Conservation (phyloP, 2,329 filamentous ascomycete species). For the Cordyceps cateniannulata region DNA sequence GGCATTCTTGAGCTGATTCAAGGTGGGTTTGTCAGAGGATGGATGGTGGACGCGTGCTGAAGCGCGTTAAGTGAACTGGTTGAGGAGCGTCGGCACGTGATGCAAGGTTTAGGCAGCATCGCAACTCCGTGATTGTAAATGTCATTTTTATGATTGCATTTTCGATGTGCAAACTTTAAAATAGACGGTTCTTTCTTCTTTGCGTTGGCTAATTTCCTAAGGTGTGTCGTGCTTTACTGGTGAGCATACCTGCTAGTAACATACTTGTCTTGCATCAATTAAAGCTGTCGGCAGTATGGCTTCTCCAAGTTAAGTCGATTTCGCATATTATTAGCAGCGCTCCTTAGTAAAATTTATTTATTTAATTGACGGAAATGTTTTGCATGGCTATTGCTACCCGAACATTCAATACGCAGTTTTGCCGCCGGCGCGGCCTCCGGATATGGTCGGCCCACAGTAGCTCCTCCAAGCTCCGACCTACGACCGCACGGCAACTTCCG, state of each 20-base stretch:
- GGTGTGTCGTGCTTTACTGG: too few relatives aligned
- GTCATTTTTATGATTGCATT: background rate
- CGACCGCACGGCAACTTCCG: background rate
- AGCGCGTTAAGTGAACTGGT: constrained; percentile 1
- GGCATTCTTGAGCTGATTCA: constrained; percentile 5
- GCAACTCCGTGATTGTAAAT: background rate
- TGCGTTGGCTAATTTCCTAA: too few relatives aligned
- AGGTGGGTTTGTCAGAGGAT: background rate
- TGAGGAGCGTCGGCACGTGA: constrained; percentile 11
- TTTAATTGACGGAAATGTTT: too few relatives aligned
- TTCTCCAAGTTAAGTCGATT: too few relatives aligned
- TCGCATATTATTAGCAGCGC: too few relatives aligned
- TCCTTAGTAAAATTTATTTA: too few relatives aligned
- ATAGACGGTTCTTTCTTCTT: too few relatives aligned
- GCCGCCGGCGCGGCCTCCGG: background rate
- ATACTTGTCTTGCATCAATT: too few relatives aligned
- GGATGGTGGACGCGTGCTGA: background rate
- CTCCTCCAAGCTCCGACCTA: background rate
- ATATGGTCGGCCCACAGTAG: background rate
- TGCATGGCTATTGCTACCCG: background rate
- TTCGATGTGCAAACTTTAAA: too few relatives aligned
- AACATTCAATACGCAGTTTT: background rate
- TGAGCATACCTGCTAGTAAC: too few relatives aligned
- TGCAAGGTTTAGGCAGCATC: background rate
- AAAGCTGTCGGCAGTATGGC: too few relatives aligned